Percentiles rank a stretch among this genome's conserved stretches.
These are phyloP conservation scores for Phytophthora sp. DNA, from an alignment of 352 stramenopile genomes.

Conservation along the genomic window DNA sequence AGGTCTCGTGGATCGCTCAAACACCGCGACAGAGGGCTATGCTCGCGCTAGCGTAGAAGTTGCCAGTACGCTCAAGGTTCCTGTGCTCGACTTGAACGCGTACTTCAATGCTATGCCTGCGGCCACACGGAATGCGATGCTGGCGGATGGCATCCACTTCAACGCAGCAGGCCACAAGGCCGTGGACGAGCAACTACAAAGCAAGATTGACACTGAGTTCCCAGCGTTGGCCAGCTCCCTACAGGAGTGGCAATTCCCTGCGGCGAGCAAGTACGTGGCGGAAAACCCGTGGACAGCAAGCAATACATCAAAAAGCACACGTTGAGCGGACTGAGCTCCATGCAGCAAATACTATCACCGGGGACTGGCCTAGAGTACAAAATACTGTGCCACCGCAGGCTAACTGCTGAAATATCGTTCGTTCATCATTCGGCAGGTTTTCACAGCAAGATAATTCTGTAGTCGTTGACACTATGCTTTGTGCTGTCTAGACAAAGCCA, in stretches of 20 bases:
- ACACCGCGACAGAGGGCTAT: slow-evolving; percentile 29
- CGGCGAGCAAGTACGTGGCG: not conserved
- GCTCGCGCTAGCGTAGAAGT: slow-evolving; percentile 45
- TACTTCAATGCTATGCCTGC: slow-evolving; percentile 47
- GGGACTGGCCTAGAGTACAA: too few relatives aligned
- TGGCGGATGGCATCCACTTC: slow-evolving; percentile 59
- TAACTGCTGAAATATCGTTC: too few relatives aligned
- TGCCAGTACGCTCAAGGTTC: slow-evolving; percentile 15
- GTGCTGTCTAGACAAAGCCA: too few relatives aligned
- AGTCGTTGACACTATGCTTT: too few relatives aligned
- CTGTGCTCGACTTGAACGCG: slow-evolving; percentile 49
- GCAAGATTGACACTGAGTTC: slow-evolving; percentile 28
- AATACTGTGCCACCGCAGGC: too few relatives aligned
- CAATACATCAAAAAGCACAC: not conserved
- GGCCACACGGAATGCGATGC: slow-evolving; percentile 31
- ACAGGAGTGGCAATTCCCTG: slow-evolving; percentile 16
- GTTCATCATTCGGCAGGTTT: too few relatives aligned
- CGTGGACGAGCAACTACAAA: slow-evolving; percentile 38
- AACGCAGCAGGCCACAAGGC: slow-evolving; percentile 44
- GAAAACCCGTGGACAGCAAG: slow-evolving; percentile 7
- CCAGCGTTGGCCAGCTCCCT: slow-evolving; percentile 6
- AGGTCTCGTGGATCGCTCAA: slow-evolving; percentile 13
- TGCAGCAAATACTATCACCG: too few relatives aligned
- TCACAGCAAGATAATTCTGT: too few relatives aligned
- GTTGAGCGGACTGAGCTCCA: not conserved